Percentiles rank a stretch among this genome's conserved stretches.
phyloP scores from a whole-genome alignment of 495 filamentous ascomycete species.

The Penicillium fimorum region DNA sequence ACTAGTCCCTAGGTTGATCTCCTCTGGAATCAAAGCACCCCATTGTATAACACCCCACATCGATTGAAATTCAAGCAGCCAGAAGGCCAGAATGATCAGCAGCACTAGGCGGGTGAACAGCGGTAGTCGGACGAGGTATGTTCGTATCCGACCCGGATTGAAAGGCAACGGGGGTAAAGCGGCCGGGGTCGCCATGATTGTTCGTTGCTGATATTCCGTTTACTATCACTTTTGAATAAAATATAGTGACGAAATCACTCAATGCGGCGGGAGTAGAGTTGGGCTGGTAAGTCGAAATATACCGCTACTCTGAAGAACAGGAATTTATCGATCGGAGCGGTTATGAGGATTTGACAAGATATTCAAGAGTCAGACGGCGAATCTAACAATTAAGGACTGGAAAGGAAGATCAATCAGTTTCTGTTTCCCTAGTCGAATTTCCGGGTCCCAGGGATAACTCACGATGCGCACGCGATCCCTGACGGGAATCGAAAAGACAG shows the following conservation, averaged over 20 bases:
- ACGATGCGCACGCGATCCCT: slow-evolving; percentile 25
- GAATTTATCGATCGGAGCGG: neutral
- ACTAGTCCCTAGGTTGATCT: slow-evolving; percentile 74
- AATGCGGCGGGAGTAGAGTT: neutral
- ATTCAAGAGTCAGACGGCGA: neutral
- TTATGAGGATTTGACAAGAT: neutral
- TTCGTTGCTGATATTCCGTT: neutral
- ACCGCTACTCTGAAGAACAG: neutral
- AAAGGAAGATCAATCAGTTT: neutral
- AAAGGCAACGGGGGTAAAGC: slow-evolving; percentile 47
- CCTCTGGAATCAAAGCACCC: slow-evolving; percentile 74
- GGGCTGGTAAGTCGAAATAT: neutral
- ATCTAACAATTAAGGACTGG: slow-evolving; percentile 7
- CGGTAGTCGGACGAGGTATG: slow-evolving; percentile 82
- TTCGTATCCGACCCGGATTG: slow-evolving; percentile 51
- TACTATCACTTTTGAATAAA: neutral
- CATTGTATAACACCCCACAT: slow-evolving; percentile 68
- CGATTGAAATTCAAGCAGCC: slow-evolving; percentile 62
- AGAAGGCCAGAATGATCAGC: slow-evolving; percentile 64
- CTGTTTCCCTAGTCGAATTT: neutral
- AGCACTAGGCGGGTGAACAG: slow-evolving; percentile 79
- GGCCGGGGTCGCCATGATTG: slow-evolving; percentile 40
- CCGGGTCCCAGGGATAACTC: slow-evolving; percentile 28
- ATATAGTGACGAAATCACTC: slow-evolving; percentile 2
- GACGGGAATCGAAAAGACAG: neutral